Base-by-base conservation (phyloP, 1,139 yeast genomes). In the Hansenula sp. region DNA sequence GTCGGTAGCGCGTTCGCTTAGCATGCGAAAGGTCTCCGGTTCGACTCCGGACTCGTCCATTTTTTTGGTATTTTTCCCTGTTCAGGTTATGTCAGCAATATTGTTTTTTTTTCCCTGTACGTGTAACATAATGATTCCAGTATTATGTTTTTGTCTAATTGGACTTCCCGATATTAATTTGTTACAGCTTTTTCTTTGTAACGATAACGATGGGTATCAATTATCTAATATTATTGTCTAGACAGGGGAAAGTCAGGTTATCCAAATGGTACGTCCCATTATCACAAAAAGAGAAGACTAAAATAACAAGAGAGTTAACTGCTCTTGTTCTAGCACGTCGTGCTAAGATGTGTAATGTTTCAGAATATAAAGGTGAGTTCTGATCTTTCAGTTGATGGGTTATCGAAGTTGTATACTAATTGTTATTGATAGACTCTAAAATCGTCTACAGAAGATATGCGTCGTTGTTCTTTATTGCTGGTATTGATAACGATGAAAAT, bases 191-290 rank as follows among this genome's bases (percentile, higher is more conserved):
- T n/a, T n/a, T n/a, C n/a, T n/a, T n/a, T n/a, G n/a, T n/a, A n/a
- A n/a, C 25, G 25, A 6, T 21, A 11, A 36, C 15, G 19, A 86
- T 89, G 84, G 84, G 88, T 8, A 76, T 90, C 47, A 84, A 84
- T 58, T 93, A 87, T 61, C 61, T 91, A 45, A 74, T 93, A 43
- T 71, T 93, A 46, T 76, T 93, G 27, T 91, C 97, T 25, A 79
- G 97, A 56, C 99, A 94, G 65, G 99, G 99, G 36, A 93, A 93
- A 63, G 90, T 91, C 29, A 75, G 99, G 56, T 75, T 94, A 41
- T 80, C 94, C 39, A 91, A 91, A 68, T 93, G 99, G 99, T 93
- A 90, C 64, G 77, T 77, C 47, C 81, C 96, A 18, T 72, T 84
- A 39, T 76, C 87, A 19, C 85, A 85, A 53, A 88, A 87, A 61